These are phyloP conservation scores for Verticillium nonalfalfae DNA, from an alignment of 2,329 filamentous ascomycete genomes.

Conservation along the genomic window DNA sequence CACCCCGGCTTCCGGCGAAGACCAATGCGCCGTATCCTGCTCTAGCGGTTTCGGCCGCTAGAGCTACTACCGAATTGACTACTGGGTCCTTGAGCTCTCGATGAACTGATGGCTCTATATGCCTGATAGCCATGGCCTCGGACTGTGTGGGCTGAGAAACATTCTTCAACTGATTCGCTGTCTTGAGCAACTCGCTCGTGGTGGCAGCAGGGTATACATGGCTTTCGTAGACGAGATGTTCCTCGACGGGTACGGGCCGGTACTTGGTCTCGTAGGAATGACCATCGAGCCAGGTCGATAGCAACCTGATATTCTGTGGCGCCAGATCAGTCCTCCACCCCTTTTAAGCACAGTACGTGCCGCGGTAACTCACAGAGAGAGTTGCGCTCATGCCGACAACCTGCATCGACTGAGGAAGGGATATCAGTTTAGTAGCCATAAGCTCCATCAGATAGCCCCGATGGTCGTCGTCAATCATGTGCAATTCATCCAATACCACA, in stretches of 20 bases:
- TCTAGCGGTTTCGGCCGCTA: conserved; percentile 62
- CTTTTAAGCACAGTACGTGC: not conserved
- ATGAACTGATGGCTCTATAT: conserved; percentile 48
- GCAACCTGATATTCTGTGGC: conserved; percentile 58
- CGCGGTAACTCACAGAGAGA: conserved; percentile 49
- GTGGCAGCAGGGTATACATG: conserved; percentile 55
- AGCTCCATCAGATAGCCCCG: conserved; percentile 71
- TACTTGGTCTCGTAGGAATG: conserved; percentile 69
- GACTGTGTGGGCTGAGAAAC: conserved; percentile 22
- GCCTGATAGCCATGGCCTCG: conserved; percentile 30
- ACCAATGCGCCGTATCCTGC: conserved; percentile 66
- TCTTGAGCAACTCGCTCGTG: conserved; percentile 53
- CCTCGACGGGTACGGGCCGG: conserved; percentile 68
- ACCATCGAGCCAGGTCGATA: conserved; percentile 64
- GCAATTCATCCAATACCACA: conserved; percentile 72
- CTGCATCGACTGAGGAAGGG: conserved; percentile 60
- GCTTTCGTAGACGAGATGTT: conserved; percentile 67
- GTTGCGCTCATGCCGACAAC: conserved; percentile 78
- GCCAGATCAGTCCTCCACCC: not conserved
- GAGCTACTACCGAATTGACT: conserved; percentile 62
- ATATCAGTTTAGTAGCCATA: conserved; percentile 66
- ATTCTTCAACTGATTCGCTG: conserved; percentile 42
- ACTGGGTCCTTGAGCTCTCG: conserved; percentile 60
- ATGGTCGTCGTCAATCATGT: conserved; percentile 73
- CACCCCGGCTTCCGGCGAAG: conserved; percentile 64